Conservation (phyloP, 768 basidiomycete genomes). For the Boletus sp. region DNA sequence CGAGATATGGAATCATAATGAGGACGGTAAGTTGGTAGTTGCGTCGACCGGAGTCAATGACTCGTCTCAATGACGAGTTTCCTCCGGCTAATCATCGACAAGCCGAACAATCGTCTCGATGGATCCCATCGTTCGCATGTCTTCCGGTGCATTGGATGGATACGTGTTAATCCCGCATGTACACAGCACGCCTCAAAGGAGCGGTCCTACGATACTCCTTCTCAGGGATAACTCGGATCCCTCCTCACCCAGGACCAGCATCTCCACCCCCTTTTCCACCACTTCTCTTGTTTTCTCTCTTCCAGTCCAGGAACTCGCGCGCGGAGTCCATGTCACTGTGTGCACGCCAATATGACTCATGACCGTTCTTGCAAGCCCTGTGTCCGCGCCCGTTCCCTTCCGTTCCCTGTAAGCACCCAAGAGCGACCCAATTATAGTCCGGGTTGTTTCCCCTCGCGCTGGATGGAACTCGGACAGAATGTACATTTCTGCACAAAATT, state of each 20-base stretch:
- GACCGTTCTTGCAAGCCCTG: constrained; percentile 34
- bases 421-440: constrained; percentile 41
- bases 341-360: constrained; percentile 54
- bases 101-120: neutral
- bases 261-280: constrained; percentile 47
- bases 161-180: neutral
- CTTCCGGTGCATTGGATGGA: neutral
- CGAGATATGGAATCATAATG: constrained; percentile 24
- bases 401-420: constrained; percentile 41
- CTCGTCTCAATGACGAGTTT: neutral
- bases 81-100: neutral
- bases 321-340: constrained; percentile 48
- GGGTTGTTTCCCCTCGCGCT: constrained; percentile 34
- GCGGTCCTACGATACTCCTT: constrained; percentile 29
- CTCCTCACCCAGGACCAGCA: constrained; percentile 36
- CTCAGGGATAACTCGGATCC: constrained; percentile 27
- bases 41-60: neutral
- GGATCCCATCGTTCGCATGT: neutral
- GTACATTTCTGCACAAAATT: constrained; percentile 60
- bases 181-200: constrained; percentile 9
- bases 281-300: constrained; percentile 46
- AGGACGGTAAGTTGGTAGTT: neutral
- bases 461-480: constrained; percentile 47
- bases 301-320: constrained; percentile 45
- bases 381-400: constrained; percentile 15